Percentiles rank a stretch among this genome's conserved stretches.
Evolutionary conservation across 768 basidiomycete genomes (phyloP).

Genomic region (Trametes cinnabarina): DNA sequence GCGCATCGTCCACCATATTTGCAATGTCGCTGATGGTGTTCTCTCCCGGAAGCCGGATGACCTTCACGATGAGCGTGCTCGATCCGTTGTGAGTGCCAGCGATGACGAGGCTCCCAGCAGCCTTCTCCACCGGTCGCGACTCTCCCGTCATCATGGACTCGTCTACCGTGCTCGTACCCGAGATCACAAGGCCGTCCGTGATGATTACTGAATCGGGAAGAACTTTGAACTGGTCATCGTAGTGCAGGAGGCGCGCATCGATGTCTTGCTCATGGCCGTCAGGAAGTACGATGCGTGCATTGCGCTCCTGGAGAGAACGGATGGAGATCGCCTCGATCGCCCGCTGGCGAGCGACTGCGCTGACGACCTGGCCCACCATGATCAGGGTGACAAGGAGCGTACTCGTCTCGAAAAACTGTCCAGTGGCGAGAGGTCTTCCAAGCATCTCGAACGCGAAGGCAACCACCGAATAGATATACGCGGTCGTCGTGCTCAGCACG

Average conservation of each 20-base stretch:
- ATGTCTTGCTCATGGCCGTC: slow-evolving; percentile 22
- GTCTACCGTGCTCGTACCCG: slow-evolving; percentile 38
- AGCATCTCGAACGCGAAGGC: slow-evolving; percentile 35
- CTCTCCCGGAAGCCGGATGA: slow-evolving; percentile 37
- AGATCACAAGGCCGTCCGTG: slow-evolving; percentile 39
- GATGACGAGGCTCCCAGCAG: slow-evolving; percentile 31
- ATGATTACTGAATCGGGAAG: slow-evolving; percentile 34
- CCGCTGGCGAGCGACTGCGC: slow-evolving; percentile 36
- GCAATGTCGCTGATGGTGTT: slow-evolving; percentile 41
- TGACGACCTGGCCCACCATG: slow-evolving; percentile 39
- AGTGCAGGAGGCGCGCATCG: slow-evolving; percentile 35
- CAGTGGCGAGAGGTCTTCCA: slow-evolving; percentile 30
- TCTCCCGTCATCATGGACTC: slow-evolving; percentile 46
- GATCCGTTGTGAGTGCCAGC: slow-evolving; percentile 40
- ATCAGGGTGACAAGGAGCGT: slow-evolving; percentile 43
- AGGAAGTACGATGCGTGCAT: slow-evolving; percentile 32
- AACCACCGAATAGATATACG: slow-evolving; percentile 42
- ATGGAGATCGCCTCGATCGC: slow-evolving; percentile 36
- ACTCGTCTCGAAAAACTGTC: slow-evolving; percentile 44
- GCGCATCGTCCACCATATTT: slow-evolving; percentile 36
- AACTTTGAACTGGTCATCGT: slow-evolving; percentile 37
- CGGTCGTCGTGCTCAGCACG: slow-evolving; percentile 37
- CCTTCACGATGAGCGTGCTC: slow-evolving; percentile 35
- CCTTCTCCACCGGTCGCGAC: slow-evolving; percentile 37
- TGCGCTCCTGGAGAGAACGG: slow-evolving; percentile 32